Percentiles rank a stretch among this genome's conserved stretches.
Conservation (phyloP, 164 flowering plant genomes). For the Annona squamosa region DNA sequence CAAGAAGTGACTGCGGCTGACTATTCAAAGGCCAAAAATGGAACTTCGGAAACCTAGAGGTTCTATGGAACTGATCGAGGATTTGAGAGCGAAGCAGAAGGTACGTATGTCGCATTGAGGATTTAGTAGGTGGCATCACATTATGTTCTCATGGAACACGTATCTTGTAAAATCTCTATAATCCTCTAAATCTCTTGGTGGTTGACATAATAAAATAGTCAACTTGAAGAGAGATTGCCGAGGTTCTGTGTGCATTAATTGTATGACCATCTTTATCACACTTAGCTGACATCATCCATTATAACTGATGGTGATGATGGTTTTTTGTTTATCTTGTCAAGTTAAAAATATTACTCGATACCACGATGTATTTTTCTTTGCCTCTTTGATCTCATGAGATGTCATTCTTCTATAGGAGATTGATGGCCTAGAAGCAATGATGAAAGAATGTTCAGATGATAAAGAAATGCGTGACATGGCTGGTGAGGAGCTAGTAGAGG, state of each 20-base stretch:
- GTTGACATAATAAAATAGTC: too few species aligned
- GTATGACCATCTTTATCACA: too few species aligned
- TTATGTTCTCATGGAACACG: too few species aligned
- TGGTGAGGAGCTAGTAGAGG: slow-evolving; percentile 52
- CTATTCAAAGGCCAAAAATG: slow-evolving; percentile 74
- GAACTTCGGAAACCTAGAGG: slow-evolving; percentile 63
- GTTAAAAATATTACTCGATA: background rate
- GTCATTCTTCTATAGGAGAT: slow-evolving; percentile 53
- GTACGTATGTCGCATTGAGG: slow-evolving; percentile 26
- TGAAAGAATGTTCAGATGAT: slow-evolving; percentile 62
- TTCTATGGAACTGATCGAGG: slow-evolving; percentile 56
- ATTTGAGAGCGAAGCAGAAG: slow-evolving; percentile 69
- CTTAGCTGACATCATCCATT: too few species aligned
- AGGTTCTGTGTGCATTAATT: too few species aligned
- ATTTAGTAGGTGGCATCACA: too few species aligned
- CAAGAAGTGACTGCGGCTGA: slow-evolving; percentile 71
- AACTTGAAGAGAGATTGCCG: too few species aligned
- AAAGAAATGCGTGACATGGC: slow-evolving; percentile 80
- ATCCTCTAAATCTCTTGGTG: too few species aligned
- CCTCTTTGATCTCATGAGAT: background rate
- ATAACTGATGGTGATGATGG: background rate
- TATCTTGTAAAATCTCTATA: too few species aligned
- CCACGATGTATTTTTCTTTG: background rate
- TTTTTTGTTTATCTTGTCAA: background rate
- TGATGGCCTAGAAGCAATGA: slow-evolving; percentile 52